Conservation (phyloP, 768 basidiomycete species). For the Panellus pusillus region DNA sequence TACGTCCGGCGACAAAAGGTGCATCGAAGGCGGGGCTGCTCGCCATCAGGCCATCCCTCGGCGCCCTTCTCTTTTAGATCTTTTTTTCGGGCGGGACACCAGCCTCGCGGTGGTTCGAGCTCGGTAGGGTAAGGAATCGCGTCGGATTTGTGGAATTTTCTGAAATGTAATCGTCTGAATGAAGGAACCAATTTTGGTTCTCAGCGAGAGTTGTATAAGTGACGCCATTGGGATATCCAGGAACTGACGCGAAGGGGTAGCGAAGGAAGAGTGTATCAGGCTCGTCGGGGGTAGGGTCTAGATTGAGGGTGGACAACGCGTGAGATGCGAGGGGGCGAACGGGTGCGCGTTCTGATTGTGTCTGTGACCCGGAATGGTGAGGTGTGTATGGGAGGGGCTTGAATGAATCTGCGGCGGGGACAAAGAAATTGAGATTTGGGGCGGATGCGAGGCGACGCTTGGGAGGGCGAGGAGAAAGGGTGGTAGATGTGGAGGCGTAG, state of each 20-base stretch:
- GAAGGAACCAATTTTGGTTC: slow-evolving; percentile 80
- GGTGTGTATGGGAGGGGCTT: slow-evolving; percentile 66
- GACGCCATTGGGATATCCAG: slow-evolving; percentile 66
- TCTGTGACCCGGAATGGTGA: slow-evolving; percentile 24
- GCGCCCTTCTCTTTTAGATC: slow-evolving; percentile 67
- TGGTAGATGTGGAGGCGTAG: slow-evolving; percentile 23
- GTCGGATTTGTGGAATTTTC: slow-evolving; percentile 42
- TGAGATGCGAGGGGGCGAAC: slow-evolving; percentile 41
- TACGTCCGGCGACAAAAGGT: slow-evolving; percentile 85
- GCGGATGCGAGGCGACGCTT: slow-evolving; percentile 52
- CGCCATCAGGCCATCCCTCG: slow-evolving; percentile 78
- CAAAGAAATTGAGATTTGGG: slow-evolving; percentile 60
- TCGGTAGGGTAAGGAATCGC: slow-evolving; percentile 73
- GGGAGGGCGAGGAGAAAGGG: slow-evolving; percentile 27
- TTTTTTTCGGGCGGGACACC: slow-evolving; percentile 86
- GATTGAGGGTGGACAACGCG: slow-evolving; percentile 48
- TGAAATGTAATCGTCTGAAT: slow-evolving; percentile 61
- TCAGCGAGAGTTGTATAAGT: slow-evolving; percentile 71
- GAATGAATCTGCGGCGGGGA: slow-evolving; percentile 62
- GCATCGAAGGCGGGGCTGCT: slow-evolving; percentile 77
- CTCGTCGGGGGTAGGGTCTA: slow-evolving; percentile 72
- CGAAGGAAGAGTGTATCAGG: slow-evolving; percentile 68
- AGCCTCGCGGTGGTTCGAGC: slow-evolving; percentile 81
- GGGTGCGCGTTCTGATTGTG: slow-evolving; percentile 30
- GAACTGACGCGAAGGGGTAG: slow-evolving; percentile 71